phyloP scores from a whole-genome alignment of 768 basidiomycete species.

The Boletus edulis region DNA sequence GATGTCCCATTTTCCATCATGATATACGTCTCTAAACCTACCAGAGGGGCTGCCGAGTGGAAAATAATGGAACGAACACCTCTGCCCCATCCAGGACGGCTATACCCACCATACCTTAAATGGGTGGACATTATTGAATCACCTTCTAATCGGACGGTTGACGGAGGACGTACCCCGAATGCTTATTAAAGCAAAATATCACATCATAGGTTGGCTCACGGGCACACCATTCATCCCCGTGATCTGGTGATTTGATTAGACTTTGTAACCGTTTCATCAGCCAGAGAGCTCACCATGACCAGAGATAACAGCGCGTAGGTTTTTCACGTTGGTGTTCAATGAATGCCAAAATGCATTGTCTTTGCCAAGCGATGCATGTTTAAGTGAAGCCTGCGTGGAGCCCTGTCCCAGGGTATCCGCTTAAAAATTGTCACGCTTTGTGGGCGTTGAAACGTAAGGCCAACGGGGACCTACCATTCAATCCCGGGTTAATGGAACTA shows the following conservation, averaged over 20 bases:
- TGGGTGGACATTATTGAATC: neutral
- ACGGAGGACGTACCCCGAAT: constrained; percentile 53
- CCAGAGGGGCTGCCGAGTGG: constrained; percentile 42
- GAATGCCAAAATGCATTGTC: constrained; percentile 65
- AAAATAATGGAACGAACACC: constrained; percentile 67
- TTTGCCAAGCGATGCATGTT: constrained; percentile 37
- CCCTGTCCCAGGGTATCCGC: constrained; percentile 53
- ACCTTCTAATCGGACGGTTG: neutral
- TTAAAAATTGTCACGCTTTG: constrained; percentile 20
- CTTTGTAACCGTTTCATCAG: neutral
- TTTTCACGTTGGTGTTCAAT: constrained; percentile 55
- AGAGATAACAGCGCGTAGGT: constrained; percentile 64
- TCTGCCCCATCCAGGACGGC: constrained; percentile 51
- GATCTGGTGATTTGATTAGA: constrained; percentile 43
- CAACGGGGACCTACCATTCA: constrained; percentile 34
- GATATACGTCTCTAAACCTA: constrained; percentile 61
- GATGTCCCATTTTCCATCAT: constrained; percentile 58
- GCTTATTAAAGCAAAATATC: constrained; percentile 75
- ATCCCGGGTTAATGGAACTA: constrained; percentile 40
- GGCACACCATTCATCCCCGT: constrained; percentile 79
- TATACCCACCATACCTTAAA: constrained; percentile 65
- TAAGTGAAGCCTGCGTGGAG: constrained; percentile 56
- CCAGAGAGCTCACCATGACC: constrained; percentile 55
- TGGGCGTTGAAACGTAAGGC: neutral
- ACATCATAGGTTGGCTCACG: constrained; percentile 60